Evolutionary conservation across 306 rosid species (phyloP), one percentile per base, ranked within the genome.

Genomic region (Cucurbita maxima): DNA sequence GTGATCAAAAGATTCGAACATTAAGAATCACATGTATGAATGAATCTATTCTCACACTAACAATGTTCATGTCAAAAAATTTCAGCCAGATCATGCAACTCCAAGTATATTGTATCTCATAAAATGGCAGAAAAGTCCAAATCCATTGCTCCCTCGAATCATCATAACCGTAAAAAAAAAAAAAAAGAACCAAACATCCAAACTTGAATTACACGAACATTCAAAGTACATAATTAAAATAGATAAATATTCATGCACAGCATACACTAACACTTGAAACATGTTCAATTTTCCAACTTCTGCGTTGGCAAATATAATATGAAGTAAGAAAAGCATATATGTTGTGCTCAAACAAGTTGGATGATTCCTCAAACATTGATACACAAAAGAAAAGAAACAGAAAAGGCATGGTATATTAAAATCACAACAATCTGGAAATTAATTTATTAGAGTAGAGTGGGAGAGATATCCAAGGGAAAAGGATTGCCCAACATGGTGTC

Each of bases 381-480:
- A 70, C 59, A 48, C 44, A 34, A 59, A 47, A 63, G 41, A 6
- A 13, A 40, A 62, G 10, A 20, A 7, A 1, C 0, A 10, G 45
- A 25, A n/a, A 4, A 20, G 30, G 8, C 47, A 71, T 30, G 34
- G 15, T 13, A 52, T 50, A n/a, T 71, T 34, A 71, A 38, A 37
- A 61, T 36, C 47, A 50, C 4, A 71, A 47, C 20, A 51, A 51
- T 47, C 1, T 22, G 25, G 1, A 43, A 69, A 69, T 14, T 48
- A 10, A 72, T 2, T 72, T 9, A 72, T 44, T 81, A 91, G 82
- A 88, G 91, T 76, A 89, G 77, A 0, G 88, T 37, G 75, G 89
- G 87, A 58, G 97, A 77, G 75, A 89, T 72, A 77, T 91, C 95
- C 90, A 89, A 83, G 18, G 96, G 85, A 81, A 80, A 94, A 10